phyloP scores from a whole-genome alignment of 164 flowering plant species.

The Magnolia sinica region DNA sequence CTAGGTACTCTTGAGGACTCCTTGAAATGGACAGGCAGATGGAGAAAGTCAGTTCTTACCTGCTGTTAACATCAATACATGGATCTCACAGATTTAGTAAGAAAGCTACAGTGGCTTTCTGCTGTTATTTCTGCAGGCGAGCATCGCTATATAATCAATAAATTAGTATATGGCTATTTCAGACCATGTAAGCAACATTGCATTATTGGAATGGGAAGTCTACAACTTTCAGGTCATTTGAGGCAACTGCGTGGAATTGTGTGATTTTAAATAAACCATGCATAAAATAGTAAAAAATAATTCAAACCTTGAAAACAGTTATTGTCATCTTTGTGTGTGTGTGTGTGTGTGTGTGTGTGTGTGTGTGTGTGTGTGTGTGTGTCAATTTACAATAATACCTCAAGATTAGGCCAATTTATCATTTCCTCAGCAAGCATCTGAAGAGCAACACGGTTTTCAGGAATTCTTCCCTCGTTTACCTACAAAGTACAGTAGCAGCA shows the following conservation, averaged over 20 bases:
- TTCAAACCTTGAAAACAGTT: background rate
- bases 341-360: too few species aligned
- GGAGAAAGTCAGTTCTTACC: too few species aligned
- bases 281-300: background rate
- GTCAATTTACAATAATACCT: slow-evolving; percentile 40
- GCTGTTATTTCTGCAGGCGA: too few species aligned
- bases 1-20: too few species aligned
- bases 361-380: too few species aligned
- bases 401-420: slow-evolving; percentile 83
- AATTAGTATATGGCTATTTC: background rate
- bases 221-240: background rate
- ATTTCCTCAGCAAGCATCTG: slow-evolving; percentile 82
- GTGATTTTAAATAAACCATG: background rate
- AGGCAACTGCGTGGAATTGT: background rate
- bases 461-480: slow-evolving; percentile 90
- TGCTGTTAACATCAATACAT: too few species aligned
- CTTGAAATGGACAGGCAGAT: too few species aligned
- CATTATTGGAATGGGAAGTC: background rate
- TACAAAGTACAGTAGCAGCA: slow-evolving; percentile 12
- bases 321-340: too few species aligned
- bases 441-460: slow-evolving; percentile 64
- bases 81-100: too few species aligned
- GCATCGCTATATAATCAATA: background rate
- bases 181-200: background rate
- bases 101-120: too few species aligned